Evolutionary conservation across 345 rosid species (phyloP).

Genomic region (Salix caprea): DNA sequence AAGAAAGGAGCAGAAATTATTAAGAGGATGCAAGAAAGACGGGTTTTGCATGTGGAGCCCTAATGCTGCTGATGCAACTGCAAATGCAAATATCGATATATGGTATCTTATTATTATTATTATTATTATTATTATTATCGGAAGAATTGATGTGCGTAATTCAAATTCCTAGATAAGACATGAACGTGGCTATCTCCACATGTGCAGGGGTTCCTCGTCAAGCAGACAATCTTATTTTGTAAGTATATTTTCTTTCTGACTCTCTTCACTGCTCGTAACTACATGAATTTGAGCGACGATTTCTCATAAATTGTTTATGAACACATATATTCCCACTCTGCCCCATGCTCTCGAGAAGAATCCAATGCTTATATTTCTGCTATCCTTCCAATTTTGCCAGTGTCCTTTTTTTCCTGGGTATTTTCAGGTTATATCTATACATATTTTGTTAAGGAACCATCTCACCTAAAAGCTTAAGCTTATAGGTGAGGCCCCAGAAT

Average conservation of each 20-base stretch:
- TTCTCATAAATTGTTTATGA: neutral
- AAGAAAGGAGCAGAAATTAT: neutral
- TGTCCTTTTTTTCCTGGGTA: neutral
- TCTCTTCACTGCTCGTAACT: neutral
- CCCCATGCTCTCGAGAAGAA: conserved; percentile 17
- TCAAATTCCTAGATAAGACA: neutral
- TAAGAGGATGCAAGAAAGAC: neutral
- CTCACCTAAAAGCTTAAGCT: too few species aligned
- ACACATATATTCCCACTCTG: neutral
- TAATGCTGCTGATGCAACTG: neutral
- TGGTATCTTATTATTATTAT: neutral
- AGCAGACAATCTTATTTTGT: neutral
- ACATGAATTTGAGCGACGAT: neutral
- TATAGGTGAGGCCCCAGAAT: too few species aligned
- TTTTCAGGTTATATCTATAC: neutral
- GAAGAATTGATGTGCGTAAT: neutral
- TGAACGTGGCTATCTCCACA: conserved; percentile 19
- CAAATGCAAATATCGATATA: neutral
- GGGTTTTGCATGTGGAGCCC: conserved; percentile 1
- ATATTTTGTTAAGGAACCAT: too few species aligned
- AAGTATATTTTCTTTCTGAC: neutral
- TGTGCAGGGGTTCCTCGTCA: conserved; percentile 13
- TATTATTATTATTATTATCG: neutral
- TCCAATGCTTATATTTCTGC: conserved; percentile 28
- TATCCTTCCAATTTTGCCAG: conserved; percentile 1